Percentiles rank a stretch among this genome's conserved stretches.
Conservation (phyloP, 495 filamentous ascomycete species). For the Tuber indicum region DNA sequence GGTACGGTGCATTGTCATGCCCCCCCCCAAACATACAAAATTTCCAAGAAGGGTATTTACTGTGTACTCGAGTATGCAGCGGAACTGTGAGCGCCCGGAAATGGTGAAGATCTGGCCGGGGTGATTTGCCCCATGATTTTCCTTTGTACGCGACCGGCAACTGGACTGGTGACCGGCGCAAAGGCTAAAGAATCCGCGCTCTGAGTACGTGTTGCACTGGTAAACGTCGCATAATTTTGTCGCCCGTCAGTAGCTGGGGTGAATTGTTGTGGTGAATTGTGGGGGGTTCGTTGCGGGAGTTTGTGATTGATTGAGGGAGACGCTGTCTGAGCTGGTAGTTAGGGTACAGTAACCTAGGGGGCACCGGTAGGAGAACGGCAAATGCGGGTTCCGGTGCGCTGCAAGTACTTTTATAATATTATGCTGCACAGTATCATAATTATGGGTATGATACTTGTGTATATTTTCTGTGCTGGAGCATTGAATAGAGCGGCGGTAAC, state of each 20-base stretch:
- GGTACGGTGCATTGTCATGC: background rate
- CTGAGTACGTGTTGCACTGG: background rate
- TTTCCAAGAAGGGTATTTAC: background rate
- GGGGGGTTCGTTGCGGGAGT: background rate
- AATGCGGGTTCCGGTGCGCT: background rate
- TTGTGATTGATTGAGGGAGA: background rate
- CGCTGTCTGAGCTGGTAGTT: no score
- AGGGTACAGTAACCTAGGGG: no score
- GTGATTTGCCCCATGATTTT: background rate
- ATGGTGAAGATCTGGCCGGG: background rate
- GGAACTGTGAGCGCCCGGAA: background rate
- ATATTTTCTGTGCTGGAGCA: background rate
- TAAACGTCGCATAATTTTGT: background rate
- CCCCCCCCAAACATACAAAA: background rate
- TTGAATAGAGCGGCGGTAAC: background rate
- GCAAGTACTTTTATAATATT: no score
- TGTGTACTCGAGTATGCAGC: background rate
- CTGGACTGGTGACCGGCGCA: background rate
- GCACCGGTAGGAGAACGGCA: no score
- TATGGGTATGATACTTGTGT: no score
- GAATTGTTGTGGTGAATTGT: background rate
- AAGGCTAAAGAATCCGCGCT: background rate
- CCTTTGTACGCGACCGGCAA: background rate
- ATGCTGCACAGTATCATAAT: no score
- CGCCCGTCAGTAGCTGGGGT: background rate